Conservation (phyloP, 495 filamentous ascomycete genomes). For the Sabuloglossum arenarium region DNA sequence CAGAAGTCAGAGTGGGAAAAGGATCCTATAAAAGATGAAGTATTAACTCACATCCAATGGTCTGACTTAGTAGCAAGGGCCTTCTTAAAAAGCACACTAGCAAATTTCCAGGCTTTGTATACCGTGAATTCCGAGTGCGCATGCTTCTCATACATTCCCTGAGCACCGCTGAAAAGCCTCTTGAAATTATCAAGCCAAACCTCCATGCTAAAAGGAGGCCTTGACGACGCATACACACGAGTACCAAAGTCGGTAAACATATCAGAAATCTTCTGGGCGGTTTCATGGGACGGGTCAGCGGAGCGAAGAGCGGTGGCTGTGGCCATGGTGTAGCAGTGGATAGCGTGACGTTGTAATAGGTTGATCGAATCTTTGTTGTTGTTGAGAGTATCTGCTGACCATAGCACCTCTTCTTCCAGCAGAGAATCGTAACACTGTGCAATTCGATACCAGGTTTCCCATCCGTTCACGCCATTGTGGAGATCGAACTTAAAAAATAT, state of each 20-base stretch:
- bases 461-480: constrained; percentile 62
- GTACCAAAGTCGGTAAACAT: constrained; percentile 80
- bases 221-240: constrained; percentile 76
- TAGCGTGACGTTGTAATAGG: constrained; percentile 55
- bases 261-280: constrained; percentile 46
- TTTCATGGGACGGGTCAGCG: constrained; percentile 39
- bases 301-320: constrained; percentile 47
- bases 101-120: constrained; percentile 75
- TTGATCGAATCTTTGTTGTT: constrained; percentile 57
- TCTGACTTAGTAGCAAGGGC: constrained; percentile 56
- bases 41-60: constrained; percentile 54
- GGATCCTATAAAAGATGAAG: background rate
- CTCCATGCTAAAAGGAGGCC: constrained; percentile 39
- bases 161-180: constrained; percentile 50
- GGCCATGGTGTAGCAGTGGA: constrained; percentile 88
- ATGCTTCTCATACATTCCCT: constrained; percentile 52
- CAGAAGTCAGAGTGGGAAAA: background rate
- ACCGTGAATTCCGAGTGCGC: constrained; percentile 51
- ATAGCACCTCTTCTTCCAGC: constrained; percentile 77
- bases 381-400: constrained; percentile 93
- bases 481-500: constrained; percentile 70
- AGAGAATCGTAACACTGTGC: constrained; percentile 83
- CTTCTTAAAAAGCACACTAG: constrained; percentile 53
- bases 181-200: constrained; percentile 36
- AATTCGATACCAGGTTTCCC: constrained; percentile 93